A percentile compares a stretch with the other conserved stretches of the same genome.
These are phyloP conservation scores for Pachysandra terminalis DNA, from an alignment of 164 flowering plant species.

Conservation along the genomic window DNA sequence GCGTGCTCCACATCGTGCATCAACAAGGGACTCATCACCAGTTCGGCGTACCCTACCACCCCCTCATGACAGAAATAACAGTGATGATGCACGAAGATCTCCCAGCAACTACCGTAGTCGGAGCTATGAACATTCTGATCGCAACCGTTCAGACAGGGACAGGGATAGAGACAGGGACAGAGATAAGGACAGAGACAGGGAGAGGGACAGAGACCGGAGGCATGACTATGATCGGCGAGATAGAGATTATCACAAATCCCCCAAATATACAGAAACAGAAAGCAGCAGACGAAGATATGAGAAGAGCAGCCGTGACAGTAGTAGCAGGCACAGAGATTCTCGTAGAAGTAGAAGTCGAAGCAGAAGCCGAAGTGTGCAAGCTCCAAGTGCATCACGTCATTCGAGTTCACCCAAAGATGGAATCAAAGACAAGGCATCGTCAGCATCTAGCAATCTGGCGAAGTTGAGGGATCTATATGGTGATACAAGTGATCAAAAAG, in stretches of 20 bases:
- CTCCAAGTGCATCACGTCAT: slow-evolving; percentile 19
- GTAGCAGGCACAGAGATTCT: slow-evolving; percentile 37
- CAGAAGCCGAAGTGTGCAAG: slow-evolving; percentile 58
- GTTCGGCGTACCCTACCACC: slow-evolving; percentile 78
- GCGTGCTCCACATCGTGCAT: slow-evolving; percentile 81
- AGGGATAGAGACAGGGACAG: slow-evolving; percentile 29
- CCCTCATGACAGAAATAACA: slow-evolving; percentile 39
- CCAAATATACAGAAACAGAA: slow-evolving; percentile 29
- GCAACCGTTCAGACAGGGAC: slow-evolving; percentile 38
- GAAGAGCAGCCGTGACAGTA: slow-evolving; percentile 29
- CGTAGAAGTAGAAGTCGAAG: slow-evolving; percentile 40
- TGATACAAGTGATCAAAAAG: slow-evolving; percentile 42
- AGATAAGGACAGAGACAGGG: slow-evolving; percentile 25
- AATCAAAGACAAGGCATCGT: slow-evolving; percentile 45
- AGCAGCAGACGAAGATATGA: slow-evolving; percentile 44
- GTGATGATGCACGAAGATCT: slow-evolving; percentile 50
- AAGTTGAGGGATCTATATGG: slow-evolving; percentile 91
- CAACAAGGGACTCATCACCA: slow-evolving; percentile 96
- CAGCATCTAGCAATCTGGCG: slow-evolving; percentile 66
- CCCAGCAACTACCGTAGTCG: slow-evolving; percentile 55
- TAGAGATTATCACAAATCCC: slow-evolving; percentile 18
- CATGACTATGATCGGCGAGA: slow-evolving; percentile 18
- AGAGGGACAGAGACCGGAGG: slow-evolving; percentile 33
- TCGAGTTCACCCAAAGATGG: slow-evolving; percentile 44
- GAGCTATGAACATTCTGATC: slow-evolving; percentile 60